phyloP scores from a whole-genome alignment of 345 rosid species.

The Ceriops zippeliana region DNA sequence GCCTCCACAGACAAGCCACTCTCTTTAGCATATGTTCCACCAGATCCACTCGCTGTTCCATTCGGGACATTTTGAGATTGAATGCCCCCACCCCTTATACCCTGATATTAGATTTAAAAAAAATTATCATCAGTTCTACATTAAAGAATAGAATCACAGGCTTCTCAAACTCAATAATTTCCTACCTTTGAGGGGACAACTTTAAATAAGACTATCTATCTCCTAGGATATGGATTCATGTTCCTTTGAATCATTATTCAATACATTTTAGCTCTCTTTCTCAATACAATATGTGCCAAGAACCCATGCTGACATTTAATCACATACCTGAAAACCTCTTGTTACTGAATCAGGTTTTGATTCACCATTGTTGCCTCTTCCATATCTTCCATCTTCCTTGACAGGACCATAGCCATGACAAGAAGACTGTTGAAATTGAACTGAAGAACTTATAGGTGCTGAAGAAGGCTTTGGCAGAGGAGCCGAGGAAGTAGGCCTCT shows the following conservation, averaged over 20 bases:
- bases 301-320: not conserved
- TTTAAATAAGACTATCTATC: no score
- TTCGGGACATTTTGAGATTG: conserved; percentile 39
- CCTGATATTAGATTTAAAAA: conserved; percentile 19
- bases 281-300: not conserved
- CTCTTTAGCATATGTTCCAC: conserved; percentile 42
- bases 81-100: conserved; percentile 32
- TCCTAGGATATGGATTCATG: no score
- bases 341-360: conserved; percentile 40
- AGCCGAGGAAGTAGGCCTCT: conserved; percentile 47
- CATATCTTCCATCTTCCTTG: conserved; percentile 52
- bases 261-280: not conserved
- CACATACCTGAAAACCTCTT: conserved; percentile 49
- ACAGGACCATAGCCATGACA: conserved; percentile 40
- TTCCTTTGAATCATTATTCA: no score
- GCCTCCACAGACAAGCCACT: conserved; percentile 55
- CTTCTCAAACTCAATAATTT: no score
- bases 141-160: no score
- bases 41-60: conserved; percentile 41
- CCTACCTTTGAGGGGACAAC: no score
- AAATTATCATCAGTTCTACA: not conserved
- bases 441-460: conserved; percentile 48
- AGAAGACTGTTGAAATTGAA: conserved; percentile 56
- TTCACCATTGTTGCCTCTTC: conserved; percentile 36
- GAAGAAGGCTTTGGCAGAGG: conserved; percentile 35